A percentile compares a stretch with the other conserved stretches of the same genome.
phyloP scores from a whole-genome alignment of 1,284 basidiomycete genomes.

The Sphaerobolus stellatus region DNA sequence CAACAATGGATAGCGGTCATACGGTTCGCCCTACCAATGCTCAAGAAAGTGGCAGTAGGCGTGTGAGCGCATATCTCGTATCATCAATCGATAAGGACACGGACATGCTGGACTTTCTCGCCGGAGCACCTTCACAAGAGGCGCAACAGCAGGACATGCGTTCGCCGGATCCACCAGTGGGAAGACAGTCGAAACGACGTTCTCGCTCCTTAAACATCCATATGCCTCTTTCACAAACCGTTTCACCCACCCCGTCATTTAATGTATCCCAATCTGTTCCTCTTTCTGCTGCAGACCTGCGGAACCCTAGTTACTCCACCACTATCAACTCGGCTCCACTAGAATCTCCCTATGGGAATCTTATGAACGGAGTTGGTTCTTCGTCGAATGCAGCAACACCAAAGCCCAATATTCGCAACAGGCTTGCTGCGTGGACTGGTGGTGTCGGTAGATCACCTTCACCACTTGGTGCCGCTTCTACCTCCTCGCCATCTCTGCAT shows the following conservation, averaged over 20 bases:
- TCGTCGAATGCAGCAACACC: background rate
- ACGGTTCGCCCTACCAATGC: conserved; percentile 57
- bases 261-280: conserved; percentile 2
- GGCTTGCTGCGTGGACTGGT: conserved; percentile 51
- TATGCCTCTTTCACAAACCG: background rate
- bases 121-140: background rate
- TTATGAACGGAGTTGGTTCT: conserved; percentile 26
- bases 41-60: conserved; percentile 59
- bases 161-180: background rate
- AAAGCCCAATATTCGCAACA: conserved; percentile 35
- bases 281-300: background rate
- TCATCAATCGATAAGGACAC: background rate
- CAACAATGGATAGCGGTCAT: conserved; percentile 63
- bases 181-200: conserved; percentile 9
- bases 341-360: conserved; percentile 43
- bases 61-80: conserved; percentile 62
- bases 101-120: conserved; percentile 6
- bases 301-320: conserved; percentile 38
- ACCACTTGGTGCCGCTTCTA: conserved; percentile 24
- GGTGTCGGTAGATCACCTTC: conserved; percentile 24
- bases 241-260: conserved; percentile 2
- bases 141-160: background rate
- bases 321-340: conserved; percentile 52
- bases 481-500: conserved; percentile 24
- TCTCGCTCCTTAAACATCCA: conserved; percentile 9